phyloP scores from a whole-genome alignment of 345 rosid species.

The Kernera saxatilis region DNA sequence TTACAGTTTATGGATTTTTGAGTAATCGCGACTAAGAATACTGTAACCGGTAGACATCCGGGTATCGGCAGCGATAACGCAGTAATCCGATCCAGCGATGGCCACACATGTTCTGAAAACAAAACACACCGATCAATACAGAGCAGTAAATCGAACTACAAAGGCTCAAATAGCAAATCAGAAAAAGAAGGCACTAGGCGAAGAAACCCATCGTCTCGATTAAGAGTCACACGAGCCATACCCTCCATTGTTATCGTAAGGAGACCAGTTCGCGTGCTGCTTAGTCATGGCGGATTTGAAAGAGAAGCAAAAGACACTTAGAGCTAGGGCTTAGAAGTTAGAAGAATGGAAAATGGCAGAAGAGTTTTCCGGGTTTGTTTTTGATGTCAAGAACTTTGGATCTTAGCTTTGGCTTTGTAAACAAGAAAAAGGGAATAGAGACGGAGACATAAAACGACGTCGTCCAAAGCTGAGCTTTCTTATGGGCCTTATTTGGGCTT shows the following conservation, averaged over 20 bases:
- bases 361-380: neutral
- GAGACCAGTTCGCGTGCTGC: constrained; percentile 80
- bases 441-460: neutral
- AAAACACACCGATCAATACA: neutral
- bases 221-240: constrained; percentile 22
- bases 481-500: constrained; percentile 9
- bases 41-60: constrained; percentile 95
- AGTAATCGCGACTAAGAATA: constrained; percentile 86
- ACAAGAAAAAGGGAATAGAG: constrained; percentile 7
- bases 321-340: neutral
- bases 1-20: constrained; percentile 77
- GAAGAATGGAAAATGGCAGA: neutral
- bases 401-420: constrained; percentile 37
- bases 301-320: neutral
- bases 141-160: neutral
- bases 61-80: constrained; percentile 94
- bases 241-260: constrained; percentile 99
- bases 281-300: constrained; percentile 49
- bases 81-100: constrained; percentile 90
- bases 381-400: constrained; percentile 8
- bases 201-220: neutral
- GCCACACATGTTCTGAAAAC: constrained; percentile 75
- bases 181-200: neutral
- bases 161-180: neutral
- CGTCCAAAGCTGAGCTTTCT: neutral